Evolutionary conservation across 1,139 yeast species (phyloP).

Genomic region (Citeromyces hawaiiensis): DNA sequence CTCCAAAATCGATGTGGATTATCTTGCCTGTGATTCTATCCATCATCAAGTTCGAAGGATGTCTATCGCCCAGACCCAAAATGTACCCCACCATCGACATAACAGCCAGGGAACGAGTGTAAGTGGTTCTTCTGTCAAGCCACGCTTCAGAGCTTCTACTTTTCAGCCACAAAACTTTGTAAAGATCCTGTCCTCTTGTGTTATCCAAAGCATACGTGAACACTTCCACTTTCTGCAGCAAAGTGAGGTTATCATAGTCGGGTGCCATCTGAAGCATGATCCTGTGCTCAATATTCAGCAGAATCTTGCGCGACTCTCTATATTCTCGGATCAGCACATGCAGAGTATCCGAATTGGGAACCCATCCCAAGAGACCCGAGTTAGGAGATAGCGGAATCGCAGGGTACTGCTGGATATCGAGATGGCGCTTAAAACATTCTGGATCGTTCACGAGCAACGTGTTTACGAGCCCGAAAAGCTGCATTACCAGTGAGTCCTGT

Average conservation of each 20-base stretch:
- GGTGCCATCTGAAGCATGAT: slow-evolving; percentile 98
- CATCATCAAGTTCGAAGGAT: slow-evolving; percentile 93
- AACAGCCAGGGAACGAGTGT: slow-evolving; percentile 89
- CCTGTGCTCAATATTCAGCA: slow-evolving; percentile 85
- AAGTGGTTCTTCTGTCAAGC: slow-evolving; percentile 94
- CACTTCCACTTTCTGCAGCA: slow-evolving; percentile 88
- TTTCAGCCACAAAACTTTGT: slow-evolving; percentile 91
- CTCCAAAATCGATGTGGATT: slow-evolving; percentile 96
- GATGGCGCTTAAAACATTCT: slow-evolving; percentile 90
- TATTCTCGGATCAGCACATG: slow-evolving; percentile 87
- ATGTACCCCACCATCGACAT: slow-evolving; percentile 99
- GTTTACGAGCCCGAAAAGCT: slow-evolving; percentile 87
- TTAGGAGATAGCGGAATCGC: slow-evolving; percentile 95
- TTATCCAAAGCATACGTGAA: slow-evolving; percentile 93
- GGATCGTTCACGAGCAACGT: slow-evolving; percentile 82
- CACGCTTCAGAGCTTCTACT: slow-evolving; percentile 95
- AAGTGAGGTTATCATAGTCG: slow-evolving; percentile 80
- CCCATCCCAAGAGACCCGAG: slow-evolving; percentile 97
- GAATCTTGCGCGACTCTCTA: slow-evolving; percentile 80
- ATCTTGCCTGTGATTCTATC: slow-evolving; percentile 92
- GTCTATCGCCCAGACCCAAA: slow-evolving; percentile 93
- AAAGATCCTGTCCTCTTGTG: slow-evolving; percentile 91
- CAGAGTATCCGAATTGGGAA: slow-evolving; percentile 92
- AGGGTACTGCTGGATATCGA: slow-evolving; percentile 82
- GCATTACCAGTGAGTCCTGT: slow-evolving; percentile 97